phyloP scores from a whole-genome alignment of 2,329 filamentous ascomycete species.

The Claviceps cyperi region DNA sequence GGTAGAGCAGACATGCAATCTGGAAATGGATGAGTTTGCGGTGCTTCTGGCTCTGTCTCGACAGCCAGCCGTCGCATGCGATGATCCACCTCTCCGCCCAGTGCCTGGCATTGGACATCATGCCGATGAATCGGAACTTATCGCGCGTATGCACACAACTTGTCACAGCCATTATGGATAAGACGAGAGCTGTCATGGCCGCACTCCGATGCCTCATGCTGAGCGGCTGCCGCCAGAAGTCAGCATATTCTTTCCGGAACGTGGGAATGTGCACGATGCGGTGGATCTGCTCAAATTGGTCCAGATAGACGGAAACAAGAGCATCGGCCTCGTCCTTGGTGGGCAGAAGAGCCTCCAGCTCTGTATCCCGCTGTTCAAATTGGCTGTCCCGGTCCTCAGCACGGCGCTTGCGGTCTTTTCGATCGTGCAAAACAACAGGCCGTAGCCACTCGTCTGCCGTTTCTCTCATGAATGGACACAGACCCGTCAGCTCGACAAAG shows the following conservation, averaged over 20 bases:
- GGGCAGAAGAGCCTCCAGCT: constrained; percentile 36
- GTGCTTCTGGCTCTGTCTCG: constrained; percentile 45
- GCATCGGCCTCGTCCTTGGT: constrained; percentile 31
- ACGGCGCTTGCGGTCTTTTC: constrained; percentile 40
- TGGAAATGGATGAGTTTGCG: constrained; percentile 46
- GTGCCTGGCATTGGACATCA: constrained; percentile 41
- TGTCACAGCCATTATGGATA: constrained; percentile 47
- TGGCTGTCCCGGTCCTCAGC: constrained; percentile 36
- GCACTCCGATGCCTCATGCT: constrained; percentile 29
- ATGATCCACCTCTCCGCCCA: constrained; percentile 42
- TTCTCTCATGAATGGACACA: constrained; percentile 47
- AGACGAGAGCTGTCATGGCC: constrained; percentile 40
- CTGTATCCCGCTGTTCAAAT: constrained; percentile 31
- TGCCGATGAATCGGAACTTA: constrained; percentile 39
- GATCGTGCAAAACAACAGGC: constrained; percentile 39
- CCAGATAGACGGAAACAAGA: constrained; percentile 34
- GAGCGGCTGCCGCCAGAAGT: constrained; percentile 33
- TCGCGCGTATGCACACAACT: constrained; percentile 38
- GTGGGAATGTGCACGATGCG: constrained; percentile 46
- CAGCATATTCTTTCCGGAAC: constrained; percentile 39
- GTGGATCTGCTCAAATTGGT: constrained; percentile 40
- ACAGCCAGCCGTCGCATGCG: constrained; percentile 39
- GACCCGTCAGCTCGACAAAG: constrained; percentile 41
- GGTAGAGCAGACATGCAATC: constrained; percentile 43
- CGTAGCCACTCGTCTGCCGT: constrained; percentile 47